A percentile compares a stretch with the other conserved stretches of the same genome.
Conservation (phyloP, 2,329 filamentous ascomycete genomes). For the Calonectria pseudoreteaudii region DNA sequence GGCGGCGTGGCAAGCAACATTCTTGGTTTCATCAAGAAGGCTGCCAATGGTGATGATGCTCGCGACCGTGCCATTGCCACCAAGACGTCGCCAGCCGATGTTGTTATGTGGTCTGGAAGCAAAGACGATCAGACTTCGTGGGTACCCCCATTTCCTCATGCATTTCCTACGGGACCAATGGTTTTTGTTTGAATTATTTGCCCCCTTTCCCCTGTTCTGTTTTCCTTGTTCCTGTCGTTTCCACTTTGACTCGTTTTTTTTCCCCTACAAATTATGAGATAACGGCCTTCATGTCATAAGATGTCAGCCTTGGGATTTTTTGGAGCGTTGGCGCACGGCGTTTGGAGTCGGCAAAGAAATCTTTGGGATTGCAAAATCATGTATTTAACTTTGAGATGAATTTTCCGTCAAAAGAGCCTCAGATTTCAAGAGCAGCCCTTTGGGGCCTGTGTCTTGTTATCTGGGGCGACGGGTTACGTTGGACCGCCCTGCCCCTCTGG, state of each 20-base stretch:
- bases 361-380: constrained; percentile 6
- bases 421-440: constrained; percentile 52
- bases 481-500: constrained; percentile 28
- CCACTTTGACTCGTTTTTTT: background rate
- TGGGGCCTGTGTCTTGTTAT: constrained; percentile 53
- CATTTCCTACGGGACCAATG: constrained; percentile 28
- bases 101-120: constrained; percentile 97
- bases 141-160: constrained; percentile 56
- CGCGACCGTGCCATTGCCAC: constrained; percentile 85
- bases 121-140: constrained; percentile 96
- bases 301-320: background rate
- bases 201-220: background rate
- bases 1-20: constrained; percentile 84
- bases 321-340: constrained; percentile 12
- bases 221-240: constrained; percentile 1
- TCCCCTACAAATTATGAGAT: background rate
- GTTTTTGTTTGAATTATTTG: constrained; percentile 23
- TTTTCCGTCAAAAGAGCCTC: constrained; percentile 49
- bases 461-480: constrained; percentile 62
- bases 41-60: constrained; percentile 82
- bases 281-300: background rate
- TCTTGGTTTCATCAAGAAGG: constrained; percentile 89
- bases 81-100: constrained; percentile 94
- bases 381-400: constrained; percentile 35
- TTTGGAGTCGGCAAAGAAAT: background rate